Base-by-base conservation (phyloP, 2,329 filamentous ascomycete species). In the Colletotrichum australisinense region DNA sequence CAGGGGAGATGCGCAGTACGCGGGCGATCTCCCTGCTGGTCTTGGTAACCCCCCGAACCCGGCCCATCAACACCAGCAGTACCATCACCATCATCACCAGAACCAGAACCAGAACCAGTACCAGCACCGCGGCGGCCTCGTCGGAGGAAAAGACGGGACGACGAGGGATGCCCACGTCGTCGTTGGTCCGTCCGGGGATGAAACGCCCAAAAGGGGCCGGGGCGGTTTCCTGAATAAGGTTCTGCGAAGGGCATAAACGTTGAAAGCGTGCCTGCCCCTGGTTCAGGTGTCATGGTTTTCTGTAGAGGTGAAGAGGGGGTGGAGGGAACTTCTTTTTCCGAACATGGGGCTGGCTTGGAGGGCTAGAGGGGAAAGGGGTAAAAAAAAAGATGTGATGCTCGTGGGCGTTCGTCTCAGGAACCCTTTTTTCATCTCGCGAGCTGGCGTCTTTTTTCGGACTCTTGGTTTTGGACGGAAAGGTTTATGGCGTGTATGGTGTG, bases 171-270 rank as follows among this genome's bases (percentile, higher is more conserved):
- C 19, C 46, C 22, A 24, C 28, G 74, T n/a, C 56, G 59, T n/a
- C 49, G 59, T n/a, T 55, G 32, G 38, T 14, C 46, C 55, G 24
- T 38, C 59, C n/a, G 60, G 56, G 30, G 68, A 72, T 68, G 72
- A 76, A 69, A 73, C 77, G 24, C 76, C 78, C 53, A 75, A 76
- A 67, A 76, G 78, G 42, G 78, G 82, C 19, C 78, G 81, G 30
- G 78, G 78, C 19, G 78, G 79, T 26, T 72, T 83, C 63, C 77
- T 84, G 24, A 81, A 79, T 53, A 83, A 83, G 77, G 80, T 83
- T 75, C 82, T 83, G 57, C 77, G 81, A 63, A 78, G 80, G 67
- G 73, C 74, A 71, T 79, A 57, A 59, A 32, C 35, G 42, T n/a
- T 35, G 66, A 30, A 62, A 28, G n/a, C 16, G 24, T 56, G 53